Base-by-base conservation (phyloP, 345 rosid genomes). In the Boechera retrofracta region DNA sequence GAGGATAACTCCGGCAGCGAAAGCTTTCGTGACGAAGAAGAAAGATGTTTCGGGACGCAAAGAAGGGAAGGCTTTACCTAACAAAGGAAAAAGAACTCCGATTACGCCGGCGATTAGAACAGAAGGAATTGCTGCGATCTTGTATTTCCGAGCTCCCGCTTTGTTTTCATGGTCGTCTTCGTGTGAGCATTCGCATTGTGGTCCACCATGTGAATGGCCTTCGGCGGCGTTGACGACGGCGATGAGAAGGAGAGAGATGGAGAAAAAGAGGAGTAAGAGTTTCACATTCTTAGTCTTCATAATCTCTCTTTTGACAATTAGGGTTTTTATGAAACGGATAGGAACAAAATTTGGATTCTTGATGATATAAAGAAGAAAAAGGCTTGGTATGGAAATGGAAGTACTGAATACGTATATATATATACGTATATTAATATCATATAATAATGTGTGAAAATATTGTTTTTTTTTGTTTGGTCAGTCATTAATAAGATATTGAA, bases 1-100 rank as follows among this genome's bases (percentile, higher is more conserved):
- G 0, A 84, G 56, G 10, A 86, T 86, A n/a, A 86, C 87, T 10
- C 90, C 90, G 16, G 77, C 90, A 0, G 88, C 86, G 4, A 85
- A 84, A 9, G 90, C 84, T 73, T 83, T 86, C 5, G 85, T 69
- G 55, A 85, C 0, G 55, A 86, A 84, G 71, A 84, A 84, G 24
- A 81, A 58, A 39, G 51, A 21, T 5, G 78, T 81, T n/a, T 81
- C 82, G 5, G 88, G 82, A 18, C 78, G 75, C 24, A 77, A 18
- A 61, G 78, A 56, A 73, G 79, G 81, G 64, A 77, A 39, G 18
- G 71, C 3, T 64, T 80, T 75, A 5, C 83, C 83, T 41, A 76
- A 7, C 10, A 80, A 61, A 35, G 83, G 83, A 26, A 76, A 71
- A 28, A 69, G 57, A 33, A 80, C 74, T 49, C 83, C 83, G 31